Percentiles rank a stretch among this genome's conserved stretches.
Evolutionary conservation across 345 rosid genomes (phyloP).

Genomic region (Aquilaria malaccensis): DNA sequence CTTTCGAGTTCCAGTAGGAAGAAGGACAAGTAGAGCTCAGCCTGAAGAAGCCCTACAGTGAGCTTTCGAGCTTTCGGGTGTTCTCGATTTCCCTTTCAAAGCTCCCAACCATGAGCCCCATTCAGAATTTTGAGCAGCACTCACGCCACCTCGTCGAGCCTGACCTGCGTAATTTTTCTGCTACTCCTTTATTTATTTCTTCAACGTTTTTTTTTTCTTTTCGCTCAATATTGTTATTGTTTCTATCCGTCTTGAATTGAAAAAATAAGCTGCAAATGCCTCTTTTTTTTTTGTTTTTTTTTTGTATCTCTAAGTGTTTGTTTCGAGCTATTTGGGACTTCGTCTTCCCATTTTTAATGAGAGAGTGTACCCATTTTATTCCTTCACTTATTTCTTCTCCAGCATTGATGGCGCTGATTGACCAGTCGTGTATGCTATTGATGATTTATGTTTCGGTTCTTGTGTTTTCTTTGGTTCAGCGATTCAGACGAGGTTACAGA

Average conservation of each 20-base stretch:
- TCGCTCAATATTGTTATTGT: not conserved
- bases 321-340: not conserved
- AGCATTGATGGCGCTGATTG: not conserved
- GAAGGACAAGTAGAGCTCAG: too few species aligned
- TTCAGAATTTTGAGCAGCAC: constrained; percentile 96
- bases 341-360: not conserved
- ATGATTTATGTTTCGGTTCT: not conserved
- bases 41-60: constrained; percentile 10
- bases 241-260: not conserved
- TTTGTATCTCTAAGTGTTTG: not conserved
- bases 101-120: constrained; percentile 64
- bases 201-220: not conserved
- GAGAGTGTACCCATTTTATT: not conserved
- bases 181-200: constrained; percentile 3
- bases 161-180: constrained; percentile 48
- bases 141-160: constrained; percentile 77
- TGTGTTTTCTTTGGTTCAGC: constrained; percentile 35
- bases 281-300: not conserved
- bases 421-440: too few species aligned
- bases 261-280: not conserved
- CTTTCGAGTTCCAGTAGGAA: too few species aligned
- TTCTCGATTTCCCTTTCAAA: constrained; percentile 6
- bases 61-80: constrained; percentile 10
- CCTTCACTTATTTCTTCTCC: constrained; percentile 4
- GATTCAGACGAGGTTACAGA: constrained; percentile 67